Evolutionary conservation across 1,139 yeast genomes (phyloP).

Genomic region (Suhomyces terraborum): DNA sequence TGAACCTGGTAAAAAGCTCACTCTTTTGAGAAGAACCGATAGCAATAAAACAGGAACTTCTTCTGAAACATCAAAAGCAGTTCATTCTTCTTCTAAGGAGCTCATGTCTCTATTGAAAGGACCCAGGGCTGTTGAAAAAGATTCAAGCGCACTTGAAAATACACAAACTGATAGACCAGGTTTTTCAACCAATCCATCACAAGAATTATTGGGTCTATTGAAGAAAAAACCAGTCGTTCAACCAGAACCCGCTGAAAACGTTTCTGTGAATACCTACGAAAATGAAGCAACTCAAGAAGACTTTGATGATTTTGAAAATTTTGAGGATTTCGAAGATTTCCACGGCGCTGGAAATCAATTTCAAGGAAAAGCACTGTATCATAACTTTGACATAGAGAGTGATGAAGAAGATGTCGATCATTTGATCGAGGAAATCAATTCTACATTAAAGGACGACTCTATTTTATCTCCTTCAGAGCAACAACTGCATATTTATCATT

Average conservation of each 20-base stretch:
- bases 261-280: constrained; percentile 11
- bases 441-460: background rate
- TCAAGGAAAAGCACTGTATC: constrained; percentile 19
- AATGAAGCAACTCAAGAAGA: background rate
- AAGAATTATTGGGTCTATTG: constrained; percentile 28
- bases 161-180: constrained; percentile 11
- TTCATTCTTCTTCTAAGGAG: constrained; percentile 18
- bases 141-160: background rate
- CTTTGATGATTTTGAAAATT: constrained; percentile 25
- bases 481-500: constrained; percentile 4
- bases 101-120: constrained; percentile 23
- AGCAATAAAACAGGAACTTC: constrained; percentile 1
- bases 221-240: constrained; percentile 12
- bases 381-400: constrained; percentile 37
- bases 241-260: background rate
- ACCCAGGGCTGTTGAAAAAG: constrained; percentile 4
- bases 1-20: constrained; percentile 32
- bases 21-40: constrained; percentile 34
- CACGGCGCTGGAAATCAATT: constrained; percentile 29
- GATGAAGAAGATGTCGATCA: constrained; percentile 34
- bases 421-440: constrained; percentile 14
- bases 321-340: constrained; percentile 42
- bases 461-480: constrained; percentile 1
- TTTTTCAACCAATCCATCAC: constrained; percentile 15
- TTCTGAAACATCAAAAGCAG: constrained; percentile 2